Conservation (phyloP, 208 protist genomes). For the Leishmania braziliensis region DNA sequence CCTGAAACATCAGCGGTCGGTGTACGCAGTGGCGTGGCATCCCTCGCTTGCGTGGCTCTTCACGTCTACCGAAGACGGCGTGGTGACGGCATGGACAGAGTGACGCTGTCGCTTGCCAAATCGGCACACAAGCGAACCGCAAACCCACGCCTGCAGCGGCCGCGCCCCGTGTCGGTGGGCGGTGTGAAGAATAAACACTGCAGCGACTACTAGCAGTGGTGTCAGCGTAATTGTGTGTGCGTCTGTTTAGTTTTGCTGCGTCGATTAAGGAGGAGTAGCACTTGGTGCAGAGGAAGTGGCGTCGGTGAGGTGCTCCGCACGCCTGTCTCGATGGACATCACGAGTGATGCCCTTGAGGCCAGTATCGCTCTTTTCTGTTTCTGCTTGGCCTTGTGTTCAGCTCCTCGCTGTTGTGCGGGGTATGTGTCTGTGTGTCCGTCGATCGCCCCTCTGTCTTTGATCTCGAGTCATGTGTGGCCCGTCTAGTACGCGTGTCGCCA, state of each 20-base stretch:
- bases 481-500: not conserved
- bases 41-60: slow-evolving; percentile 99
- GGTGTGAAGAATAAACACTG: not conserved
- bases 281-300: not conserved
- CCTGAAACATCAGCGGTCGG: slow-evolving; percentile 93
- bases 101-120: slow-evolving; percentile 17
- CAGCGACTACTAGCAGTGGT: too few species aligned
- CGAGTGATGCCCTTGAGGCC: not conserved
- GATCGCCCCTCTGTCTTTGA: too few species aligned
- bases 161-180: not conserved
- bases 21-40: slow-evolving; percentile 96
- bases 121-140: not conserved
- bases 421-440: not conserved
- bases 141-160: not conserved
- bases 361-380: not conserved
- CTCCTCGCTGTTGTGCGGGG: not conserved
- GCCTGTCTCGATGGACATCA: not conserved
- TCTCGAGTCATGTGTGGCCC: not conserved
- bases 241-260: not conserved
- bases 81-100: slow-evolving; percentile 93
- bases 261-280: not conserved
- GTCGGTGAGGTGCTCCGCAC: not conserved
- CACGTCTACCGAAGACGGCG: slow-evolving; percentile 96
- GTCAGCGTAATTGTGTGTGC: not conserved
- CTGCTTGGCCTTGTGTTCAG: not conserved